Percentiles rank a stretch among this genome's conserved stretches.
phyloP scores from a whole-genome alignment of 2,329 filamentous ascomycete genomes.

The Conoideocrella luteorostrata region DNA sequence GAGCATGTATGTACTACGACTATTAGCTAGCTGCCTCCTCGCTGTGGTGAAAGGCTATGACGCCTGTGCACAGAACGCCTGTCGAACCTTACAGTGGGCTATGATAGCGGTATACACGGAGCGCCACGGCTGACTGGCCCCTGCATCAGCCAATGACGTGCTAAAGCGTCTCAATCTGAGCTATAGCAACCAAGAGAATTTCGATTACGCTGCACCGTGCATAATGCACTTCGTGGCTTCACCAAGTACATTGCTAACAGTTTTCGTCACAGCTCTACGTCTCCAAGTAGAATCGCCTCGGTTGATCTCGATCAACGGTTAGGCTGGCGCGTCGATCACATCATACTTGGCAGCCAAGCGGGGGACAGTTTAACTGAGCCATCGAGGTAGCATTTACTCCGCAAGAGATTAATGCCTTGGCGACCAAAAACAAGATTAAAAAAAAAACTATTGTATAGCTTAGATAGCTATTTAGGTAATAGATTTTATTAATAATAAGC shows the following conservation, averaged over 20 bases:
- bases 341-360: background rate
- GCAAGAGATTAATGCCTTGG: too few relatives aligned
- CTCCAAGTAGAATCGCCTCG: background rate
- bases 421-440: too few relatives aligned
- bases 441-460: too few relatives aligned
- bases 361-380: background rate
- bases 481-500: too few relatives aligned
- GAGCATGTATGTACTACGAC: too few relatives aligned
- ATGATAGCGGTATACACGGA: slow-evolving; percentile 3
- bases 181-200: slow-evolving; percentile 2
- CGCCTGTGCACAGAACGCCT: too few relatives aligned
- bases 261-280: too few relatives aligned
- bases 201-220: slow-evolving; percentile 12
- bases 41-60: too few relatives aligned
- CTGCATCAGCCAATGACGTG: slow-evolving; percentile 3
- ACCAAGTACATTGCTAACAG: slow-evolving; percentile 1
- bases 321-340: background rate
- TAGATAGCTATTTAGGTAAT: too few relatives aligned
- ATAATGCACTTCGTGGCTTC: background rate
- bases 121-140: slow-evolving; percentile 6
- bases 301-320: slow-evolving; percentile 1
- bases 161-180: background rate
- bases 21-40: too few relatives aligned
- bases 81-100: background rate
- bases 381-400: too few relatives aligned